Conservation (phyloP, 495 filamentous ascomycete genomes). For the Hypoxylon subgilvum region DNA sequence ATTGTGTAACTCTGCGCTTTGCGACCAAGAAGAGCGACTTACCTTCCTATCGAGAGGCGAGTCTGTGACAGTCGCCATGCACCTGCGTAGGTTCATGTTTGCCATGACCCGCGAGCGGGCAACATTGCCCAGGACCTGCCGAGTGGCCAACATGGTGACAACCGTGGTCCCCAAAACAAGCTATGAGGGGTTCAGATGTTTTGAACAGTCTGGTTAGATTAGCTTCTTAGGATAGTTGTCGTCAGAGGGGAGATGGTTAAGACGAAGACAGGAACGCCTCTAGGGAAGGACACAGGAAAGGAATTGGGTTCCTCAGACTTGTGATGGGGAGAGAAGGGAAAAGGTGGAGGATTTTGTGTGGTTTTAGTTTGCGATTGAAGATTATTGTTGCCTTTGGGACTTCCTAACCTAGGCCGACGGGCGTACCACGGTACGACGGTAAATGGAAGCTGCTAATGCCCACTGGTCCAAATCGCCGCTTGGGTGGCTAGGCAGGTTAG, state of each 20-base stretch:
- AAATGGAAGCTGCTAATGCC: constrained; percentile 41
- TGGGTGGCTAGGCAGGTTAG: constrained; percentile 27
- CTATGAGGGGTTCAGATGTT: constrained; percentile 33
- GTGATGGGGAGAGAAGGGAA: constrained; percentile 32
- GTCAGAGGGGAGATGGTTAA: constrained; percentile 5
- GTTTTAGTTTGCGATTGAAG: constrained; percentile 45
- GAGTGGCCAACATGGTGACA: constrained; percentile 61
- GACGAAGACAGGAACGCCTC: constrained; percentile 24
- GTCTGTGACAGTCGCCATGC: constrained; percentile 61
- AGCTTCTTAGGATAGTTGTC: constrained; percentile 14
- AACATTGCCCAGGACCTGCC: constrained; percentile 58
- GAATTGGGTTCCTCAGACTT: constrained; percentile 22
- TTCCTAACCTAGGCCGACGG: constrained; percentile 34
- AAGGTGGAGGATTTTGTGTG: constrained; percentile 42
- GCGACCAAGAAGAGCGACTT: constrained; percentile 12
- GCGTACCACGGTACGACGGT: constrained; percentile 33
- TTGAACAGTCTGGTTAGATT: constrained; percentile 19
- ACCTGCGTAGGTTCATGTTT: constrained; percentile 55
- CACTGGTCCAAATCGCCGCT: constrained; percentile 30
- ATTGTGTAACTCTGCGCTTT: constrained; percentile 5
- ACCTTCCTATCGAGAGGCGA: constrained; percentile 62
- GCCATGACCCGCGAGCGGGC: constrained; percentile 58
- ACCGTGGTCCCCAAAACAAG: constrained; percentile 37
- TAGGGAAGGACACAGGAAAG: constrained; percentile 11
- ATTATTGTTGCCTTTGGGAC: too few relatives aligned